phyloP scores from a whole-genome alignment of 2,329 filamentous ascomycete genomes.

The Metarhizium sp. region DNA sequence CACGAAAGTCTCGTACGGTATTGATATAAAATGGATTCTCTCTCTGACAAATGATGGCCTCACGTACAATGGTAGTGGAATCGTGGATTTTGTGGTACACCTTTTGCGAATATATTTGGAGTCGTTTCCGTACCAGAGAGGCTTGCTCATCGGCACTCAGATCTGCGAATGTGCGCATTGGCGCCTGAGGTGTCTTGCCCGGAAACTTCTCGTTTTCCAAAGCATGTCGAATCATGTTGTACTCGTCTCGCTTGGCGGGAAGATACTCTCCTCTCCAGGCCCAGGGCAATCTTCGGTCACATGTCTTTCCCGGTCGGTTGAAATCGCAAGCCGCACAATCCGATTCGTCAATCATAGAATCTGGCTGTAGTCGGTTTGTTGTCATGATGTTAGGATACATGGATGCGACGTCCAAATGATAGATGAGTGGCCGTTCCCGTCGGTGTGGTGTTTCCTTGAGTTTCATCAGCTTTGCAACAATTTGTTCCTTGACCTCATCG shows the following conservation, averaged over 20 bases:
- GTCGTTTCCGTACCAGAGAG: slow-evolving; percentile 67
- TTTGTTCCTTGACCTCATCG: slow-evolving; percentile 76
- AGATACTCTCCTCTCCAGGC: slow-evolving; percentile 97
- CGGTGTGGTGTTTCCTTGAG: slow-evolving; percentile 79
- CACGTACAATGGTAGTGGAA: slow-evolving; percentile 80
- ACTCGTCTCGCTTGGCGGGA: slow-evolving; percentile 92
- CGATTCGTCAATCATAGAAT: slow-evolving; percentile 97
- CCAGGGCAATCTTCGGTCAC: slow-evolving; percentile 90
- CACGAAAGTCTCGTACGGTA: slow-evolving; percentile 91
- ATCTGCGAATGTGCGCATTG: slow-evolving; percentile 69
- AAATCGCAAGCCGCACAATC: slow-evolving; percentile 98
- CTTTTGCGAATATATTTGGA: slow-evolving; percentile 93
- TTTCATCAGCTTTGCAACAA: slow-evolving; percentile 57
- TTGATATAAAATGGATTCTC: slow-evolving; percentile 98
- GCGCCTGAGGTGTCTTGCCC: slow-evolving; percentile 61
- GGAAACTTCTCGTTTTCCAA: slow-evolving; percentile 91
- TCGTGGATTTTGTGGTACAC: slow-evolving; percentile 99
- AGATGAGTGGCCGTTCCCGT: slow-evolving; percentile 80
- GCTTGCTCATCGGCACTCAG: slow-evolving; percentile 77
- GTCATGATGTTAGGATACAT: slow-evolving; percentile 99
- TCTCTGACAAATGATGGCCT: slow-evolving; percentile 95
- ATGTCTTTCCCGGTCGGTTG: slow-evolving; percentile 94
- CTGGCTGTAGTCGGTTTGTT: slow-evolving; percentile 90
- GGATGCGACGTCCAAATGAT: slow-evolving; percentile 95
- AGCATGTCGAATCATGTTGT: slow-evolving; percentile 95